phyloP scores from a whole-genome alignment of 441 rosid genomes.

The Populus hybrid region DNA sequence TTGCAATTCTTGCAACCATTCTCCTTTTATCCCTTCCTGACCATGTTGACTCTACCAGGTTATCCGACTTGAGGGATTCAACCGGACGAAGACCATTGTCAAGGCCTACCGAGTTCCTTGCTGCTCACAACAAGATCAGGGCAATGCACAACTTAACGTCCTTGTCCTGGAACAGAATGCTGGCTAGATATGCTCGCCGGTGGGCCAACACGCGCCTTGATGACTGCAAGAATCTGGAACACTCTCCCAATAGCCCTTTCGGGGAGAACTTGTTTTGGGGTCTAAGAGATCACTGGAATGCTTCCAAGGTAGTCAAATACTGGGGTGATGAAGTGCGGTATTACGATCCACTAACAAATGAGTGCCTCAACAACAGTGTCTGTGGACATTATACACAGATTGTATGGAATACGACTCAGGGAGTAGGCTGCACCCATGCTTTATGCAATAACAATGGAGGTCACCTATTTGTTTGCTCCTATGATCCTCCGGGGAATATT shows the following conservation, averaged over 20 bases:
- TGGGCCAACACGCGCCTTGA: slow-evolving; percentile 33
- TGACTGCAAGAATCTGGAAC: slow-evolving; percentile 41
- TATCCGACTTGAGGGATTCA: background rate
- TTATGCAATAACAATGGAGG: slow-evolving; percentile 32
- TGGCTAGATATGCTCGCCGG: slow-evolving; percentile 38
- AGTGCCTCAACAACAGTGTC: slow-evolving; percentile 23
- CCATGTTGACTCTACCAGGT: background rate
- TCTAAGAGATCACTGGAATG: slow-evolving; percentile 31
- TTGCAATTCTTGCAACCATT: background rate
- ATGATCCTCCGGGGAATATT: slow-evolving; percentile 57
- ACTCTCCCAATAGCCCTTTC: slow-evolving; percentile 37
- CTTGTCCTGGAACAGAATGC: slow-evolving; percentile 40
- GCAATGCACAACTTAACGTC: slow-evolving; percentile 22
- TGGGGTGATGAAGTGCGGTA: slow-evolving; percentile 40
- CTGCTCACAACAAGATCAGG: slow-evolving; percentile 48
- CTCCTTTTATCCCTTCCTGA: background rate
- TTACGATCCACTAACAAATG: slow-evolving; percentile 24
- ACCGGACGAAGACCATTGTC: background rate
- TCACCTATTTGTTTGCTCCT: slow-evolving; percentile 39
- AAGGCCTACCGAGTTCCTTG: slow-evolving; percentile 12
- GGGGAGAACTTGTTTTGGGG: slow-evolving; percentile 61
- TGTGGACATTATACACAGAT: slow-evolving; percentile 71
- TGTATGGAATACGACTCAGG: slow-evolving; percentile 35
- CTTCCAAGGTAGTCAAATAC: slow-evolving; percentile 25
- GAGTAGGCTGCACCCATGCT: slow-evolving; percentile 40